These are phyloP conservation scores for Myriangium duriaei DNA, from an alignment of 2,329 filamentous ascomycete species.

Conservation along the genomic window DNA sequence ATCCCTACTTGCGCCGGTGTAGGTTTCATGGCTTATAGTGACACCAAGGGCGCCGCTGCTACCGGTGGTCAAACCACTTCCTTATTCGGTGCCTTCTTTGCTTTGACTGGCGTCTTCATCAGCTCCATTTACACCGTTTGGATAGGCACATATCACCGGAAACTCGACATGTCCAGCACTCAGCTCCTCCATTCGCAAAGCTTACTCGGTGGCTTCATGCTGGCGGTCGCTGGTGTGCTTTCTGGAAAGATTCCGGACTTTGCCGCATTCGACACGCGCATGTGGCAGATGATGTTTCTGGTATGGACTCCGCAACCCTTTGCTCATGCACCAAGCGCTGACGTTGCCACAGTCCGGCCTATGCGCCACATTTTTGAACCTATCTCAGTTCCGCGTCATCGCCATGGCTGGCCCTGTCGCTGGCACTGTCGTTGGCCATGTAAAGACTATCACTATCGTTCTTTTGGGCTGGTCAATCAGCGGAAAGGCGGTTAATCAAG, in stretches of 20 bases:
- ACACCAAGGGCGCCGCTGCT: slow-evolving; percentile 38
- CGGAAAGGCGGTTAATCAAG: slow-evolving; percentile 16
- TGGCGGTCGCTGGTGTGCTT: slow-evolving; percentile 55
- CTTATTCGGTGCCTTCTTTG: slow-evolving; percentile 48
- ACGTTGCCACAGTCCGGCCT: slow-evolving; percentile 42
- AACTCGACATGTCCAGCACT: slow-evolving; percentile 54
- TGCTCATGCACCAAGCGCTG: not conserved
- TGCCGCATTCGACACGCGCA: slow-evolving; percentile 33
- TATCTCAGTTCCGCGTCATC: slow-evolving; percentile 26
- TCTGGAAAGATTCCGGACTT: slow-evolving; percentile 51
- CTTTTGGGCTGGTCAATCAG: slow-evolving; percentile 21
- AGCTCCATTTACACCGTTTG: slow-evolving; percentile 58
- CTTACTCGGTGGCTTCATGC: slow-evolving; percentile 47
- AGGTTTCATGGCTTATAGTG: slow-evolving; percentile 55
- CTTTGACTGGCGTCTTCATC: slow-evolving; percentile 51
- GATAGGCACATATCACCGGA: slow-evolving; percentile 54
- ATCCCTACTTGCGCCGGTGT: slow-evolving; percentile 51
- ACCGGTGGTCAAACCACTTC: slow-evolving; percentile 41
- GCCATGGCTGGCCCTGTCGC: slow-evolving; percentile 22
- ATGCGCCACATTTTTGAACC: slow-evolving; percentile 52
- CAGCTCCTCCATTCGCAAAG: slow-evolving; percentile 58
- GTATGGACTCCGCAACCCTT: slow-evolving; percentile 26
- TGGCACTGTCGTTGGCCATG: slow-evolving; percentile 24
- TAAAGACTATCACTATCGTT: slow-evolving; percentile 24
- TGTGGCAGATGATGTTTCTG: slow-evolving; percentile 40